These are phyloP conservation scores for Colletotrichum tamarilloi DNA, from an alignment of 2,329 filamentous ascomycete species.

Conservation along the genomic window DNA sequence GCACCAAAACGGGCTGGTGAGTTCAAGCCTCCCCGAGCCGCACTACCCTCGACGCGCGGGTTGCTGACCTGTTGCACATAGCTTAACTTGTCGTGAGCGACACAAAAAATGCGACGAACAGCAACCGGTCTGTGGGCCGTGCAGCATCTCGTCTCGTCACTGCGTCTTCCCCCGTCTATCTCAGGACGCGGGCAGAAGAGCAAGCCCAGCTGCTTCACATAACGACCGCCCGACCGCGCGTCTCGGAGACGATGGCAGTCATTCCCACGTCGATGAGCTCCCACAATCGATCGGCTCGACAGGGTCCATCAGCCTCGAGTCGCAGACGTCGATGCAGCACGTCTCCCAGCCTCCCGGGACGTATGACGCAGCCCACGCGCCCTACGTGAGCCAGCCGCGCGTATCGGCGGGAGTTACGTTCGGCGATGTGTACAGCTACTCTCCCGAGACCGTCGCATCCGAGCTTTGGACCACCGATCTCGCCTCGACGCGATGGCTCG, in stretches of 20 bases:
- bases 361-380: conserved; percentile 1
- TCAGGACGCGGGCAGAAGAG: conserved; percentile 1
- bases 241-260: conserved; percentile 1
- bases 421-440: conserved; percentile 36
- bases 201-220: conserved; percentile 2
- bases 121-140: conserved; percentile 42
- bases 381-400: conserved; percentile 14
- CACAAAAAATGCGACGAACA: conserved; percentile 64
- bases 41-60: background rate
- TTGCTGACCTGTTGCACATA: conserved; percentile 34
- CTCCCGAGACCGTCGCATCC: conserved; percentile 41
- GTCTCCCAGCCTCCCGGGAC: background rate
- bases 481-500: conserved; percentile 46
- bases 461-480: conserved; percentile 44
- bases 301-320: background rate
- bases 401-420: conserved; percentile 21
- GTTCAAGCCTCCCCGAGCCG: conserved; percentile 11
- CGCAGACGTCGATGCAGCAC: background rate
- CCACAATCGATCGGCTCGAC: conserved; percentile 1
- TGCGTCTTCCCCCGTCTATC: conserved; percentile 37
- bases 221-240: background rate
- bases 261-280: conserved; percentile 6
- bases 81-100: conserved; percentile 55
- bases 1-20: conserved; percentile 55
- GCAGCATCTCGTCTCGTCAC: conserved; percentile 38